phyloP scores from a whole-genome alignment of 257 asterid genomes.

The Echium plantagineum region DNA sequence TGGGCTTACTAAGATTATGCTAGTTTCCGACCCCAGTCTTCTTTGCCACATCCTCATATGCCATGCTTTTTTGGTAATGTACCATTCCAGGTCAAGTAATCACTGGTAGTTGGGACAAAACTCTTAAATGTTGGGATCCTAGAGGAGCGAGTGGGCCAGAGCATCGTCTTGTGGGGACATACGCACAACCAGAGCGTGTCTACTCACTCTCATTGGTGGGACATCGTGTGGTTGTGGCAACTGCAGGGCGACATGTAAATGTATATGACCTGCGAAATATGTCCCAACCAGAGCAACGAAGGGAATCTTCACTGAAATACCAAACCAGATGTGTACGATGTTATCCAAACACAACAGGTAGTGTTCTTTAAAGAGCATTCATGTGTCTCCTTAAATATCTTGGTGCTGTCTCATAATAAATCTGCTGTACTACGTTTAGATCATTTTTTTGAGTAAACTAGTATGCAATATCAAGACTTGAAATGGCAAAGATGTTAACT shows the following conservation, averaged over 20 bases:
- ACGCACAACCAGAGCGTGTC: slow-evolving; percentile 91
- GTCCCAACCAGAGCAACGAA: slow-evolving; percentile 89
- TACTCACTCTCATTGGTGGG: slow-evolving; percentile 88
- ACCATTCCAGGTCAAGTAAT: slow-evolving; percentile 74
- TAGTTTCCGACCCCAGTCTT: too few relatives aligned
- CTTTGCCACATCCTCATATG: background rate
- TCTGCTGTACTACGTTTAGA: background rate
- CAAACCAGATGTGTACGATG: slow-evolving; percentile 91
- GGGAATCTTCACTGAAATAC: slow-evolving; percentile 91
- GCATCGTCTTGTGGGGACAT: slow-evolving; percentile 71
- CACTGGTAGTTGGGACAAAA: slow-evolving; percentile 98
- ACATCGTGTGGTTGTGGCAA: slow-evolving; percentile 78
- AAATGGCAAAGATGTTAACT: background rate
- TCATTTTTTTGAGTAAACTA: background rate
- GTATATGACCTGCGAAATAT: slow-evolving; percentile 86
- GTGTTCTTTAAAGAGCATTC: background rate
- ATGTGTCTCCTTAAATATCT: background rate
- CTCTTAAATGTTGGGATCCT: slow-evolving; percentile 96
- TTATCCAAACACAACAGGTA: slow-evolving; percentile 95
- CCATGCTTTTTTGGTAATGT: slow-evolving; percentile 4
- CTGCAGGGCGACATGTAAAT: slow-evolving; percentile 96
- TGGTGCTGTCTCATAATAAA: background rate
- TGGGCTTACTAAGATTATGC: too few relatives aligned
- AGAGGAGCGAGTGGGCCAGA: slow-evolving; percentile 97
- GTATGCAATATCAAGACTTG: background rate